These are phyloP conservation scores for Simplicillium sp. DNA, from an alignment of 2,329 filamentous ascomycete species.

Conservation along the genomic window DNA sequence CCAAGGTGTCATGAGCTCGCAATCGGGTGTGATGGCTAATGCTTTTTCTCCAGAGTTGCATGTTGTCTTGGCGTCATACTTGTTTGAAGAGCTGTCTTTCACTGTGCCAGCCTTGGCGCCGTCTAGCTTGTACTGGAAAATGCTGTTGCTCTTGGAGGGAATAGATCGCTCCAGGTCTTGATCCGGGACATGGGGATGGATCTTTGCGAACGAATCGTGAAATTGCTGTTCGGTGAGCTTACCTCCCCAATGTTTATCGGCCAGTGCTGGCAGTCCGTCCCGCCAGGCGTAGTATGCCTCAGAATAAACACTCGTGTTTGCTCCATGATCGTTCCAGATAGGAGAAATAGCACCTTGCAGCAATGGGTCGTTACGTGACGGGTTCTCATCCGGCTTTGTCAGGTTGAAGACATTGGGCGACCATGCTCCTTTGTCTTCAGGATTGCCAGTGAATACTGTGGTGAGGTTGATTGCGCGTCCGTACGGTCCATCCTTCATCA, in stretches of 20 bases:
- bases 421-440: conserved; percentile 8
- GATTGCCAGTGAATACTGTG: conserved; percentile 19
- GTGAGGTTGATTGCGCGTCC: conserved; percentile 34
- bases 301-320: conserved; percentile 13
- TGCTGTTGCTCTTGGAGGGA: conserved; percentile 6
- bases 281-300: conserved; percentile 16
- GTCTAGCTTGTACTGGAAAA: conserved; percentile 14
- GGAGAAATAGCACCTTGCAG: conserved; percentile 13
- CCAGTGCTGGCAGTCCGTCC: conserved; percentile 13
- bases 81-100: conserved; percentile 11
- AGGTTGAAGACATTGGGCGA: conserved; percentile 14
- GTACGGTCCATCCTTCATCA: conserved; percentile 29
- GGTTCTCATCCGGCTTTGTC: conserved; percentile 10
- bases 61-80: conserved; percentile 19
- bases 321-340: conserved; percentile 15
- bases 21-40: conserved; percentile 23
- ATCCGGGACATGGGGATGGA: conserved; percentile 9
- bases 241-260: conserved; percentile 17
- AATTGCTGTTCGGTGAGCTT: conserved; percentile 7
- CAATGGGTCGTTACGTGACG: conserved; percentile 6
- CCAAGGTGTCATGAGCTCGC: conserved; percentile 35
- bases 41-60: conserved; percentile 21
- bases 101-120: conserved; percentile 3
- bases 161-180: conserved; percentile 14
- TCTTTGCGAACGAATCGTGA: conserved; percentile 6